Percentiles rank a stretch among this genome's conserved stretches.
Conservation (phyloP, 495 filamentous ascomycete species). For the Venustampulla echinocandica region DNA sequence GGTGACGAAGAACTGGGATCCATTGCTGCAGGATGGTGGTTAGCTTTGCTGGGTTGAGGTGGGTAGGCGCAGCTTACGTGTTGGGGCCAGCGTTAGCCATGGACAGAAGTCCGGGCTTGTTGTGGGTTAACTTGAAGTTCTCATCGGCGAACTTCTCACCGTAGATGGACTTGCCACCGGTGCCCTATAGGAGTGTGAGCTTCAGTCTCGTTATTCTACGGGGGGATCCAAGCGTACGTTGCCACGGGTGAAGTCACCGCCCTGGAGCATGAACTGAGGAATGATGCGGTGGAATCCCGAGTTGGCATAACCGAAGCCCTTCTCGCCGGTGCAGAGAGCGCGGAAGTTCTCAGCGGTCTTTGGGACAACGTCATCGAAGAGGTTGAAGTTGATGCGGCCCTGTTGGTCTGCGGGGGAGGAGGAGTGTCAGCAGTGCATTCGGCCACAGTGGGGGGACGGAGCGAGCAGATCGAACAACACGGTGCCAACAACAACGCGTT, state of each 20-base stretch:
- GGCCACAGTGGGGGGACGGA: neutral
- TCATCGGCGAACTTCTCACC: constrained; percentile 79
- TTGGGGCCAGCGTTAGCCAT: constrained; percentile 80
- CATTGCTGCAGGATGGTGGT: constrained; percentile 47
- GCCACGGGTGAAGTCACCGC: constrained; percentile 95
- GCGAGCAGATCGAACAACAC: constrained; percentile 6
- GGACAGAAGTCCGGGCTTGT: constrained; percentile 55
- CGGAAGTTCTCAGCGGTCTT: constrained; percentile 93
- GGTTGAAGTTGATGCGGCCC: constrained; percentile 81
- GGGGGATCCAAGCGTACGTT: constrained; percentile 52
- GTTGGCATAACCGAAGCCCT: constrained; percentile 56
- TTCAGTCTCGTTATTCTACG: neutral
- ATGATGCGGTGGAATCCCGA: constrained; percentile 95
- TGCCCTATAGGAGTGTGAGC: constrained; percentile 46
- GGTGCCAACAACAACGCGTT: neutral
- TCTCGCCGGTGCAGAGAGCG: constrained; percentile 85
- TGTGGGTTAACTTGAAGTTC: constrained; percentile 64
- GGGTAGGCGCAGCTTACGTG: constrained; percentile 45
- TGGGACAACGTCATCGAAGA: constrained; percentile 80
- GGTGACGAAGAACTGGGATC: constrained; percentile 74
- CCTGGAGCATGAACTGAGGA: constrained; percentile 96
- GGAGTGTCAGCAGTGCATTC: constrained; percentile 21
- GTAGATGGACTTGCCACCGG: constrained; percentile 81
- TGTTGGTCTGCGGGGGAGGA: constrained; percentile 45
- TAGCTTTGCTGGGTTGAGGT: constrained; percentile 11